Evolutionary conservation across 306 rosid genomes (phyloP).

Genomic region (Cyamopsis tetragonoloba): DNA sequence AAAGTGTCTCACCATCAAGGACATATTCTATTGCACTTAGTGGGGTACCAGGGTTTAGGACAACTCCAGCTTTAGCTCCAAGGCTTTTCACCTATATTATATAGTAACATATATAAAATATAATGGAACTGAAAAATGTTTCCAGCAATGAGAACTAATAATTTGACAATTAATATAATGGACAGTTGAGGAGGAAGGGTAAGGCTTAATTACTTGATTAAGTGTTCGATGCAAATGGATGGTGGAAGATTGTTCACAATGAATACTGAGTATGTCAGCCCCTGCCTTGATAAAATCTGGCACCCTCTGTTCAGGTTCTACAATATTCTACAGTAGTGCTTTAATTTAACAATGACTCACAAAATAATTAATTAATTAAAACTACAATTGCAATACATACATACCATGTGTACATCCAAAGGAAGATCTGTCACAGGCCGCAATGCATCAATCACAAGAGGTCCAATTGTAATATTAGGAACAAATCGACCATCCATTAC

Average conservation of each 20-base stretch:
- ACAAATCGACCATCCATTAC: slow-evolving; percentile 93
- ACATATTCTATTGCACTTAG: slow-evolving; percentile 79
- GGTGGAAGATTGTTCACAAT: slow-evolving; percentile 88
- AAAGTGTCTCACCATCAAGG: slow-evolving; percentile 78
- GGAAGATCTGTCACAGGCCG: slow-evolving; percentile 93
- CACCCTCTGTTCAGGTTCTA: slow-evolving; percentile 95
- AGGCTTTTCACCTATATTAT: slow-evolving; percentile 72
- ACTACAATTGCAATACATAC: too few species aligned
- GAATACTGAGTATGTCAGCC: slow-evolving; percentile 97
- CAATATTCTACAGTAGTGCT: slow-evolving; percentile 78
- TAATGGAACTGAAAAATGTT: background rate
- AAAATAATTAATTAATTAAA: too few species aligned
- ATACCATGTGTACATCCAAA: slow-evolving; percentile 88
- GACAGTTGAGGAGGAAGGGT: slow-evolving; percentile 21
- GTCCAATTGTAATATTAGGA: slow-evolving; percentile 82
- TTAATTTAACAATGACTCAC: slow-evolving; percentile 33
- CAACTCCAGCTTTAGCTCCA: slow-evolving; percentile 99
- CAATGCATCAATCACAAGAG: slow-evolving; percentile 74
- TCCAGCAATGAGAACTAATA: too few species aligned
- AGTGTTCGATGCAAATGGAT: slow-evolving; percentile 95
- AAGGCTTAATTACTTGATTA: slow-evolving; percentile 75
- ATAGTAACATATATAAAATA: background rate
- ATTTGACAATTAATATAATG: too few species aligned
- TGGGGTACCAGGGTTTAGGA: slow-evolving; percentile 90
- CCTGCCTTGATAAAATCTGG: slow-evolving; percentile 99